Percentiles rank a stretch among this genome's conserved stretches.
Evolutionary conservation across 371 early-diverging fungal species (phyloP).

Genomic region (Mucor plumbeus): DNA sequence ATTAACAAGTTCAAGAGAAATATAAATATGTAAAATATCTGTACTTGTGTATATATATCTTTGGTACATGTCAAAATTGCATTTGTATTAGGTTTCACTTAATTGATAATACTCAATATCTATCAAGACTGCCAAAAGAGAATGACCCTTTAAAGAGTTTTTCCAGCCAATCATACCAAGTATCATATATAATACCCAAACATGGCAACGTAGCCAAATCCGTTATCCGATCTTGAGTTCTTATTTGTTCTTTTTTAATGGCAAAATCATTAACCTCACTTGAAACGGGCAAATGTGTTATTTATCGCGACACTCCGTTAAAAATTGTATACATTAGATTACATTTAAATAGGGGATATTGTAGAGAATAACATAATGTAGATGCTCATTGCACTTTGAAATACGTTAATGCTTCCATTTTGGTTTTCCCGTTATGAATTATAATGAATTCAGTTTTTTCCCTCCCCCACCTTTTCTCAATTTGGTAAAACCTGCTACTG

Average conservation of each 20-base stretch:
- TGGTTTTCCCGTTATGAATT: background rate
- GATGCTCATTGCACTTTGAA: background rate
- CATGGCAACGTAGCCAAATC: background rate
- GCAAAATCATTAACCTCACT: background rate
- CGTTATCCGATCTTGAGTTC: background rate
- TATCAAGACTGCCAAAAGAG: background rate
- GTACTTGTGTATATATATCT: background rate
- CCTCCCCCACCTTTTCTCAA: background rate
- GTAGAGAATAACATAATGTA: background rate
- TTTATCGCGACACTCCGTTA: background rate
- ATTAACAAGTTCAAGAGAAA: background rate
- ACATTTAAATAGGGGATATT: background rate
- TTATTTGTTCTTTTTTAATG: conserved; percentile 1
- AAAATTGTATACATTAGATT: background rate
- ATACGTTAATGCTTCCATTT: background rate
- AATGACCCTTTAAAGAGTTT: background rate
- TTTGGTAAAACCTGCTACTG: background rate
- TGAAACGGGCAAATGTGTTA: background rate
- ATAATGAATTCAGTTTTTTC: background rate
- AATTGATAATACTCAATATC: background rate
- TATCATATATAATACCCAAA: background rate
- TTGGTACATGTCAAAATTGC: background rate
- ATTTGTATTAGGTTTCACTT: background rate
- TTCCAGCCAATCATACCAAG: background rate
- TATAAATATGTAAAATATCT: background rate